Base-by-base conservation (phyloP, 2,329 filamentous ascomycete genomes). In the Penicillium sp. region DNA sequence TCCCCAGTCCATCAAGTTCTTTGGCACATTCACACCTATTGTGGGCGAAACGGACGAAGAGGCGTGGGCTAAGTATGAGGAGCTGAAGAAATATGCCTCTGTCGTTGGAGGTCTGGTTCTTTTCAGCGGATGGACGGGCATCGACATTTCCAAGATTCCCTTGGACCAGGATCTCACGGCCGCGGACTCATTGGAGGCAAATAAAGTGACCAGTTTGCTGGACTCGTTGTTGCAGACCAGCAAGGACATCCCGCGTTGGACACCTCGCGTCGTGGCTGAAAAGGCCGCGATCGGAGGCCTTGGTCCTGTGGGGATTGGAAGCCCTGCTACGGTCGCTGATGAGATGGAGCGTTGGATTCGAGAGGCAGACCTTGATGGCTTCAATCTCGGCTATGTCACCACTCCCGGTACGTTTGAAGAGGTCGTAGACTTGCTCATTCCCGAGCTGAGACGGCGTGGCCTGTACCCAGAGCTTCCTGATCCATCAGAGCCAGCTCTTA, bases 111-210 rank as follows among this genome's bases (percentile, higher is more conserved):
- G 81, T 0, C 68, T 85, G 1, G 83, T 83, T 0, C 71, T 84
- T 0, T 81, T 84, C 56, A 79, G 77, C 38, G 82, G 82, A 1
- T 84, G 81, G 80, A 84, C 82, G 0, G 83, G 83, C 0, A 84
- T 86, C 53, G 83, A 86, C 61, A 73, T 86, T 14, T 82, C 79
- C 3, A 76, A 77, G 60, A 77, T 86, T 40, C 81, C 82, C 0
- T 64, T 85, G 0, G 84, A 86, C 56, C 77, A 85, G 57, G 81
- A 83, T 14, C 75, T 87, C 55, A 71, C 77, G 0, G 77, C 77
- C 0, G 79, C 76, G 3, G 81, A 86, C 56, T 82, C 81, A 0
- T 72, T 74, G 2, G 82, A 84, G 57, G 80, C 79, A 11, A 70
- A 80, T 58, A 81, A 77, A 57, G 73, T 83, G 2, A 77, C 75